Evolutionary conservation across 176 grass and related monocot genomes (phyloP), one percentile per base, ranked within the genome.

Genomic region (Thalia dealbata): DNA sequence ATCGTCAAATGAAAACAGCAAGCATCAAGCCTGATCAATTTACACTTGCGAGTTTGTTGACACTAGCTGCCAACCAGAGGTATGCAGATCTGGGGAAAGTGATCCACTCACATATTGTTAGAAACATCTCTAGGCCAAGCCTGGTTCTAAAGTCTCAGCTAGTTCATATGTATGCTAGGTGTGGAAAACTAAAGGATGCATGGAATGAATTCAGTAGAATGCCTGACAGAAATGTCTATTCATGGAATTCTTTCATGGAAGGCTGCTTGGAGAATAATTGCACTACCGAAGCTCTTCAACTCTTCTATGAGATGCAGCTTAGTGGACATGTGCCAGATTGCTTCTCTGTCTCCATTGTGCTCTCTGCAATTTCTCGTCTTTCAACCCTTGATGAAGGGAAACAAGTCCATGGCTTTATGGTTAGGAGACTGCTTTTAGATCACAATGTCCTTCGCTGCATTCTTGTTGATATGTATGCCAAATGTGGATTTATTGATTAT

Each of bases 61-160:
- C 63, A 59, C 78, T 84, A 30, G 86, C 74, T 52, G 81, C 81
- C 62, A 76, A 73, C 13, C 73, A 61, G 75, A 68, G 75, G 61
- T 69, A 79, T 25, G 67, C 58, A 72, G 81, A 86, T 5, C 72
- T 81, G 46, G 84, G 88, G 41, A 86, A 73, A 64, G 78, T 86
- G 67, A 81, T 90, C 11, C 84, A 90, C 79, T 71, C 58, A 0
- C 72, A 84, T 56, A 69, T 79, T 61, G 64, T 90, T 56, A 86
- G 78, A 62, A 76, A 28, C 50, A 77, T 86, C 67, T 38, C 75
- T 25, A 71, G 80, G 76, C 80, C 78, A 73, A 86, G 84, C 77
- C 67, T 90, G 5, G 72, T 90, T 27, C 50, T 81, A 76, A 81
- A 90, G 75, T 84, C 84, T 52, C 84, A 81, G 62, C 84, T 86